These are phyloP conservation scores for Solanum gandarillasii DNA, from an alignment of 257 asterid genomes.

Conservation along the genomic window DNA sequence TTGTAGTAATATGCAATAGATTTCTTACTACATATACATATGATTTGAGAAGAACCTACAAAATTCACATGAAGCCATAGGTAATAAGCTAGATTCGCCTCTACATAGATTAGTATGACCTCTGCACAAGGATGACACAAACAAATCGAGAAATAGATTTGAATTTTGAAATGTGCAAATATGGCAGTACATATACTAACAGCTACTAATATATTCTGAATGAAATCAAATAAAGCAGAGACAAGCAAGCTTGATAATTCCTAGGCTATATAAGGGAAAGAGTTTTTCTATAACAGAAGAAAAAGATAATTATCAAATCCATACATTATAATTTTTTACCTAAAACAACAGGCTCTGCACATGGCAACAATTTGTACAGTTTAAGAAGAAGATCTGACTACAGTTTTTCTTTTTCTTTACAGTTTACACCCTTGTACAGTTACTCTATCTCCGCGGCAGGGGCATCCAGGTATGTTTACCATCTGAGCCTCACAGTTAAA, in stretches of 20 bases:
- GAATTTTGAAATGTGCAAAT: not conserved
- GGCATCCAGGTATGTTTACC: constrained; percentile 27
- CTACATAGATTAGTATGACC: not conserved
- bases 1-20: not conserved
- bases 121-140: not conserved
- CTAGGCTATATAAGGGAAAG: not conserved
- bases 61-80: not conserved
- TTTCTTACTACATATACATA: not conserved
- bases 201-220: not conserved
- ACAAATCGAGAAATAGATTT: not conserved
- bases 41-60: not conserved
- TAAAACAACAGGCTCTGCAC: constrained; percentile 14
- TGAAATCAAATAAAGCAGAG: not conserved
- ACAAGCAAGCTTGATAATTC: not conserved
- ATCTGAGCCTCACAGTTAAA: constrained; percentile 24
- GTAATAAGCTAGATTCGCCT: not conserved
- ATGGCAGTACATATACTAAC: not conserved
- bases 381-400: not conserved
- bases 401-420: not conserved
- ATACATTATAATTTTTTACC: constrained; percentile 4
- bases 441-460: constrained; percentile 26
- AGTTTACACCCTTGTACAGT: constrained; percentile 27
- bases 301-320: constrained; percentile 3
- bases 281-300: not conserved
- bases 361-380: constrained; percentile 7